Conservation (phyloP, 1,284 basidiomycete genomes). For the Puccinia sorghi region DNA sequence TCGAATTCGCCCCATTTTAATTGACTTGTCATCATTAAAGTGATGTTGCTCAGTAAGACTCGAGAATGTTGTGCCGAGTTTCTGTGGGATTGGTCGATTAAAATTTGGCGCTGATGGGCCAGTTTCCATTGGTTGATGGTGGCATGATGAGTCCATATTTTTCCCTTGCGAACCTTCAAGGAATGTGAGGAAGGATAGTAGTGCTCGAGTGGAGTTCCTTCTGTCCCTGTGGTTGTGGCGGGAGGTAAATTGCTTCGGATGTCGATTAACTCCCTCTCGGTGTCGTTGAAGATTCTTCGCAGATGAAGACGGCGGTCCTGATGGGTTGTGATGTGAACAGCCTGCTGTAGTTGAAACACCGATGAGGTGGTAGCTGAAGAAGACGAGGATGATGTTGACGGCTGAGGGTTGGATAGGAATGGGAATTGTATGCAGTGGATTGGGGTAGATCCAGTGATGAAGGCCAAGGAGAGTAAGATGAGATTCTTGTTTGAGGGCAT, state of each 20-base stretch:
- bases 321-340: conserved; percentile 51
- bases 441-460: not conserved
- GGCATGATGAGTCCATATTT: conserved; percentile 51
- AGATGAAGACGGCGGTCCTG: conserved; percentile 44
- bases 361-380: conserved; percentile 19
- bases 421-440: conserved; percentile 44
- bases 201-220: not conserved
- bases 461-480: conserved; percentile 20
- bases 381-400: conserved; percentile 13
- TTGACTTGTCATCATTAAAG: not conserved
- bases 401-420: conserved; percentile 48
- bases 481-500: conserved; percentile 15
- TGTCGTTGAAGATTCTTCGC: conserved; percentile 49
- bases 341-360: conserved; percentile 52
- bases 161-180: conserved; percentile 29
- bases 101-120: conserved; percentile 24
- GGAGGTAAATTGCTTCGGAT: conserved; percentile 25
- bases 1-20: conserved; percentile 26
- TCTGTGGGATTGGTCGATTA: conserved; percentile 14
- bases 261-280: conserved; percentile 50
- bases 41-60: not conserved
- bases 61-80: conserved; percentile 1
- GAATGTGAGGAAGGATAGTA: conserved; percentile 29
- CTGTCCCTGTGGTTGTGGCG: not conserved
- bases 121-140: conserved; percentile 48